Conservation (phyloP, 2,329 filamentous ascomycete species). For the Cordyceps fumosorosea region DNA sequence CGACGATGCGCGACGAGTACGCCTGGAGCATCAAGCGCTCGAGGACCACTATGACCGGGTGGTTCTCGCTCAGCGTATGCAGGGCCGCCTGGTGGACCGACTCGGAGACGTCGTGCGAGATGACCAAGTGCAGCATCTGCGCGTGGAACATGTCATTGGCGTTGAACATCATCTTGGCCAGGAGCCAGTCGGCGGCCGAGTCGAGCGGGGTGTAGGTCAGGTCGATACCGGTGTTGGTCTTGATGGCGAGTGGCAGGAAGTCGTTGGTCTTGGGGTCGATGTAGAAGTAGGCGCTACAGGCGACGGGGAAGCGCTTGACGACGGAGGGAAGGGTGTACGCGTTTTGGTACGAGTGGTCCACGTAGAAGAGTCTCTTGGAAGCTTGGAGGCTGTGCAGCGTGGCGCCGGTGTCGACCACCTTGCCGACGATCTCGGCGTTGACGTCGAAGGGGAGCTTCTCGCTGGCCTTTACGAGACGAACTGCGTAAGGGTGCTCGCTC, state of each 20-base stretch:
- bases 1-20: constrained; percentile 17
- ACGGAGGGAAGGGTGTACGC: constrained; percentile 18
- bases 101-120: constrained; percentile 38
- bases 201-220: constrained; percentile 41
- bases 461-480: constrained; percentile 26
- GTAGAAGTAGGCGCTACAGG: constrained; percentile 42
- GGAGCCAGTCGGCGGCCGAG: constrained; percentile 37
- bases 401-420: constrained; percentile 23
- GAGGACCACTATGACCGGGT: constrained; percentile 36
- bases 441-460: constrained; percentile 33
- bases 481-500: constrained; percentile 33
- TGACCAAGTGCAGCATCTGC: constrained; percentile 37
- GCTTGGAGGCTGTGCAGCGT: constrained; percentile 27
- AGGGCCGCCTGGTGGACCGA: constrained; percentile 38
- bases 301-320: constrained; percentile 29
- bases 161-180: constrained; percentile 45
- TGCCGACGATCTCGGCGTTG: constrained; percentile 22
- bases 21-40: constrained; percentile 25
- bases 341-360: constrained; percentile 31
- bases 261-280: constrained; percentile 32
- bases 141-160: constrained; percentile 40
- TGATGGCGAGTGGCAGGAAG: constrained; percentile 42
- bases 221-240: constrained; percentile 32
- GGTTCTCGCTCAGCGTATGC: constrained; percentile 37
- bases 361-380: constrained; percentile 35